Evolutionary conservation across 129 eudicot species (phyloP), one percentile per base, ranked within the genome.

Genomic region (Flaveria robusta): DNA sequence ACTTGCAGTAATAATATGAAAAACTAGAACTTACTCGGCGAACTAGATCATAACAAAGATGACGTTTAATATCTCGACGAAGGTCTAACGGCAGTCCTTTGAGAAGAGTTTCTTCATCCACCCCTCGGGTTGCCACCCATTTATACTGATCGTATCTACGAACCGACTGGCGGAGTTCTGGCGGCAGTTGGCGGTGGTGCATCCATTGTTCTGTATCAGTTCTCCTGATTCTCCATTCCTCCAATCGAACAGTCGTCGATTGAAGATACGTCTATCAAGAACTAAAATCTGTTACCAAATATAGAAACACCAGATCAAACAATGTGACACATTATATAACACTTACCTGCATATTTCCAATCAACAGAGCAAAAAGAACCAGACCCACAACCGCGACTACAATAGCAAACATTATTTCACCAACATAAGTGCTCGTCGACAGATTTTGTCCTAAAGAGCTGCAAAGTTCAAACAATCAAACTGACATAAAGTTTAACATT

Each of bases 181-280:
- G 90, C 9, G 96, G 96, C 60, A 92, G 87, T 78, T 92, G 97
- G 76, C 97, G 85, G 75, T 92, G 97, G 72, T 72, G 96, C 97
- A 92, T 92, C 97, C 97, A 92, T 39, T 89, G 96, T 69, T 92
- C 97, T 0, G 97, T 89, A 75, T 92, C 97, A 0, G 91, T 87
- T 83, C 97, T 86, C 86, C 81, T 86, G 67, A 89, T 86, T 72
- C 96, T 89, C 97, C 97, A 92, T 54, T 92, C 97, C 72, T 92
- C 97, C 84, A 92, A 70, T 66, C 97, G 83, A 70, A 86, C 93
- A 0, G 96, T 92, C 41, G 93, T 87, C 4, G 97, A 92, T 83
- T 89, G 93, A 49, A 92, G 91, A 68, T 92, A 92, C 6, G 90
- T 92, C 97, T 92, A 65, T 74, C 45, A 66, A 56, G 2, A 66